A percentile compares a stretch with the other conserved stretches of the same genome.
Evolutionary conservation across 768 basidiomycete species (phyloP).

Genomic region (Scleroderma bovista): DNA sequence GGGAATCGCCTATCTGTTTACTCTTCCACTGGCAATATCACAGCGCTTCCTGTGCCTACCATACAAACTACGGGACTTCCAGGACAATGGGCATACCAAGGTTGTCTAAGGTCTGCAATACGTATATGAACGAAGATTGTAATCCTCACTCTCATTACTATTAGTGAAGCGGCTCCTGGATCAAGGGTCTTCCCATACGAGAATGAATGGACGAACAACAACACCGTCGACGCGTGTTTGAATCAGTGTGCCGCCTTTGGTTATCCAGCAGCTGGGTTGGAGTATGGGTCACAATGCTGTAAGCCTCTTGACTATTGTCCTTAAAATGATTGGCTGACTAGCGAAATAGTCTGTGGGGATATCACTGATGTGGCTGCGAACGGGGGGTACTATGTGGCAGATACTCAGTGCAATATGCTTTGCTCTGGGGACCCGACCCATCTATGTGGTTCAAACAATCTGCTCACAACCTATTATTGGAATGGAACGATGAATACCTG

Average conservation of each 20-base stretch:
- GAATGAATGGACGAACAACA: constrained; percentile 53
- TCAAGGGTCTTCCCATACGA: constrained; percentile 56
- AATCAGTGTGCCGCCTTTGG: constrained; percentile 67
- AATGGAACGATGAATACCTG: constrained; percentile 51
- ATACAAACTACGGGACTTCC: constrained; percentile 53
- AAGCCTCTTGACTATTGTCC: constrained; percentile 21
- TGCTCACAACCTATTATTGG: constrained; percentile 52
- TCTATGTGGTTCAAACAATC: constrained; percentile 56
- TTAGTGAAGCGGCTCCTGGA: constrained; percentile 43
- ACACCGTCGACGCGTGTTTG: constrained; percentile 60
- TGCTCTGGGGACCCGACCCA: constrained; percentile 71
- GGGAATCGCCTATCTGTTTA: constrained; percentile 71
- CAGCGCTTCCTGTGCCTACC: constrained; percentile 53
- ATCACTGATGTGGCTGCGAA: constrained; percentile 41
- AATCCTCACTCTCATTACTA: not conserved
- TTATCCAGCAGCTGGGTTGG: constrained; percentile 65
- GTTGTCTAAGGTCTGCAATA: constrained; percentile 56
- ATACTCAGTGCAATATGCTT: constrained; percentile 39
- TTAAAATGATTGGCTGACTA: not conserved
- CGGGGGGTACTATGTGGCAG: constrained; percentile 27
- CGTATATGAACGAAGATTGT: not conserved
- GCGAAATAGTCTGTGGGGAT: constrained; percentile 65
- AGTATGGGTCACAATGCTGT: constrained; percentile 74
- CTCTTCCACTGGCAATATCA: constrained; percentile 44
- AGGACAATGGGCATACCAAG: constrained; percentile 57